A percentile compares a stretch with the other conserved stretches of the same genome.
phyloP scores from a whole-genome alignment of 176 grass and related monocot species.

The Themeda triandra region DNA sequence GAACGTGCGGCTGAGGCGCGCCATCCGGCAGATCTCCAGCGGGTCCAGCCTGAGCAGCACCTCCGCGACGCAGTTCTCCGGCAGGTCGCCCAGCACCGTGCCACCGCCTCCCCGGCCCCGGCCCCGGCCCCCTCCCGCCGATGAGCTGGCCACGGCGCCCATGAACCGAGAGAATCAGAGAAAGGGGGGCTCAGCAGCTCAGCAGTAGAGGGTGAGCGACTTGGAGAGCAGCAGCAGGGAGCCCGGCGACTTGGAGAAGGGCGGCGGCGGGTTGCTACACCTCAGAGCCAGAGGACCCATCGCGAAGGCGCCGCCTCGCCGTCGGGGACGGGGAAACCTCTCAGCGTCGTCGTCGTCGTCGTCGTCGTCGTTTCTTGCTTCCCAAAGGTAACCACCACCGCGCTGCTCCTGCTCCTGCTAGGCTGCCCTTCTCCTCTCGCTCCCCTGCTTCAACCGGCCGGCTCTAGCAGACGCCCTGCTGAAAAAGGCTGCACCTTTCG shows the following conservation, averaged over 20 bases:
- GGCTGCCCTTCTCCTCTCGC: background rate
- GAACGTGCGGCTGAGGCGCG: conserved; percentile 71
- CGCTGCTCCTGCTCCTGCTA: background rate
- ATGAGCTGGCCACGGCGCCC: conserved; percentile 61
- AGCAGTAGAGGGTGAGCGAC: conserved; percentile 69
- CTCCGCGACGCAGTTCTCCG: conserved; percentile 90
- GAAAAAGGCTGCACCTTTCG: background rate
- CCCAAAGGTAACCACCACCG: background rate
- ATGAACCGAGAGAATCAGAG: conserved; percentile 37
- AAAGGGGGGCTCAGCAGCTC: background rate
- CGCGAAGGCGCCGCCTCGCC: conserved; percentile 23
- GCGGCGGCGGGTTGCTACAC: conserved; percentile 23
- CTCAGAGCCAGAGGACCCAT: conserved; percentile 48
- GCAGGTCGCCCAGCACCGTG: conserved; percentile 65
- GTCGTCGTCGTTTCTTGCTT: background rate
- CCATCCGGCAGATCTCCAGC: conserved; percentile 78
- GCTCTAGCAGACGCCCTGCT: background rate
- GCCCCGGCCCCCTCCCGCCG: conserved; percentile 13
- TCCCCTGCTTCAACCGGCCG: background rate
- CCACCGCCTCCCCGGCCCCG: background rate
- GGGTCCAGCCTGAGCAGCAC: conserved; percentile 80
- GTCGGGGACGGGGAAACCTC: conserved; percentile 9
- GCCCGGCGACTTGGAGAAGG: conserved; percentile 51
- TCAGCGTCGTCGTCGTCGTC: conserved; percentile 17
- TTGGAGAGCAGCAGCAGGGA: conserved; percentile 89